A percentile compares a stretch with the other conserved stretches of the same genome.
Conservation (phyloP, 1,139 yeast genomes). For the Blastobotrys serpentis region DNA sequence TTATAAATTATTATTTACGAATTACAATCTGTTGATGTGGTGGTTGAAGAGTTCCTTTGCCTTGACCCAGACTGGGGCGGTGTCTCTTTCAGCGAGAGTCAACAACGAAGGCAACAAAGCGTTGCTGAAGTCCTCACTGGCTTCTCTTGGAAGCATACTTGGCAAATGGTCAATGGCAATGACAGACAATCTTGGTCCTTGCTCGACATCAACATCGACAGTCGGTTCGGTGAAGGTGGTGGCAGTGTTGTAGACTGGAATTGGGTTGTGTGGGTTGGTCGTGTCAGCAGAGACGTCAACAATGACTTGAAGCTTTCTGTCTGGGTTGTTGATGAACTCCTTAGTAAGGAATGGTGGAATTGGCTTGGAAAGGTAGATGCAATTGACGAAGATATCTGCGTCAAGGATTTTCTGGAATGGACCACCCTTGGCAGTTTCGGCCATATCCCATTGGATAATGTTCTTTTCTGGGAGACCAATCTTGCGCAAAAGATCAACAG, state of each 20-base stretch:
- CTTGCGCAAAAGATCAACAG: constrained; percentile 75
- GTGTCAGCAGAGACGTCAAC: constrained; percentile 99
- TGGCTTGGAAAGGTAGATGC: constrained; percentile 90
- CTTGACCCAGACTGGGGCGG: constrained; percentile 87
- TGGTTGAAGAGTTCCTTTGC: constrained; percentile 81
- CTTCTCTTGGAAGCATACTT: constrained; percentile 91
- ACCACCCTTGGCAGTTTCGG: constrained; percentile 95
- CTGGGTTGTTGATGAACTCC: constrained; percentile 59
- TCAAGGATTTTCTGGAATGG: constrained; percentile 89
- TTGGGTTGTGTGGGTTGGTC: constrained; percentile 96
- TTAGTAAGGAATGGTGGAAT: constrained; percentile 85
- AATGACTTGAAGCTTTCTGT: constrained; percentile 81
- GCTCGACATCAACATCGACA: constrained; percentile 70
- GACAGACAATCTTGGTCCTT: constrained; percentile 77
- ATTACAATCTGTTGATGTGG: constrained; percentile 52
- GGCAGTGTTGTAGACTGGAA: constrained; percentile 87
- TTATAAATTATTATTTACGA: neutral
- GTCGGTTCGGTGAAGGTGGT: constrained; percentile 92
- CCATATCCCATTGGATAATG: constrained; percentile 92
- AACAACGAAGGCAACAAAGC: constrained; percentile 87
- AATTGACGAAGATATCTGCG: constrained; percentile 88
- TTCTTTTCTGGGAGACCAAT: constrained; percentile 85
- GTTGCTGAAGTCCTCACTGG: constrained; percentile 83
- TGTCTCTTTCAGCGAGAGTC: constrained; percentile 74
- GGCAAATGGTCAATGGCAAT: constrained; percentile 98